Evolutionary conservation across 2,329 filamentous ascomycete species (phyloP), one percentile per base, ranked within the genome.

Genomic region (Fusarium hainanense): DNA sequence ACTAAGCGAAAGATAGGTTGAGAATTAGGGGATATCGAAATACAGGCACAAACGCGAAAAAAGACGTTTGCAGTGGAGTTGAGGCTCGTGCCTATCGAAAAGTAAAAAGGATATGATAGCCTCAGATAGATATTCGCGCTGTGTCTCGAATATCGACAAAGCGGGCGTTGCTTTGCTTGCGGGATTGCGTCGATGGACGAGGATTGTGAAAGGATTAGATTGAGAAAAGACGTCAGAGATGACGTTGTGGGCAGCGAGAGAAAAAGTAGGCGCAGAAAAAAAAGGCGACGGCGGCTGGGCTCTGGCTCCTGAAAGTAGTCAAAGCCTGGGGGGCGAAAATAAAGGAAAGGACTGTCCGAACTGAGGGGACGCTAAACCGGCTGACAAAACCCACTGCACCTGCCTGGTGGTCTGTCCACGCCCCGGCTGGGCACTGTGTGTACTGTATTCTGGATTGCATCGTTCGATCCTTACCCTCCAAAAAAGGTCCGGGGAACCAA

Each of bases 221-320:
- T 77, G 74, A 76, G 66, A 75, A 76, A 82, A 82, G 81, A 82
- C 81, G 81, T 82, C 81, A 82, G 81, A 82, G 81, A 82, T 82
- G 81, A 82, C 81, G 81, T 82, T 82, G 80, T 77, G 77, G 75
- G 75, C 74, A 77, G 71, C 77, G 74, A 75, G 73, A 51, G 50
- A 37, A 66, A 61, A 79, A 79, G 76, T 77, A 77, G 78, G 74
- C 76, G 77, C 77, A 78, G 73, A 76, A 73, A 72, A 77, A 44
- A 77, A 70, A 76, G 71, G 71, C 74, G 76, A 72, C 75, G 77
- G 72, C 68, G 63, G 76, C 75, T 75, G 75, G 71, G 75, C 73
- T 73, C 68, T 68, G 71, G 75, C 73, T 73, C 68, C 69, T 75
- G 68, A 72, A 70, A 76, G 64, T 63, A 70, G 67, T 71, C 70